Conservation (phyloP, 768 basidiomycete species). For the Russula sp. region DNA sequence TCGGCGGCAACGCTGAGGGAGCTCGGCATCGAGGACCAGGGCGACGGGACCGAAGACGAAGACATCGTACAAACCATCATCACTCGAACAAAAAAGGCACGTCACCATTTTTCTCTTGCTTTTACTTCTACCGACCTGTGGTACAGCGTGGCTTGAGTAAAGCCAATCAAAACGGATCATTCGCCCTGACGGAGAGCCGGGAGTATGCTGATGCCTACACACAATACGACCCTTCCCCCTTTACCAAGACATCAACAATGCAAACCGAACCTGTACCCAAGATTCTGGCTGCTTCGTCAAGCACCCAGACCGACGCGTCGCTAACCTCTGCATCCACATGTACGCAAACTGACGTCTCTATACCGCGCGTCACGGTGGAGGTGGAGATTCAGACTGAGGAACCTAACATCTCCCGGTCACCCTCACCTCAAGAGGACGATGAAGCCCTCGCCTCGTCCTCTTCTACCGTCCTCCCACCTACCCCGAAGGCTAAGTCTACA, state of each 20-base stretch:
- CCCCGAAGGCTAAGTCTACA: constrained; percentile 46
- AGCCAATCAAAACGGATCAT: constrained; percentile 42
- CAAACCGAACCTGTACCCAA: constrained; percentile 63
- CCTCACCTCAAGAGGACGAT: constrained; percentile 40
- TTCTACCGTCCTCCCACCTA: constrained; percentile 65
- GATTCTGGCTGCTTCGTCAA: constrained; percentile 40
- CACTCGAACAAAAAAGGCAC: constrained; percentile 71
- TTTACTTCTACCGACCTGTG: not conserved
- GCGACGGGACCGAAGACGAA: constrained; percentile 55
- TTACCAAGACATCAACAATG: constrained; percentile 39
- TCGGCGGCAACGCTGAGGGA: constrained; percentile 31
- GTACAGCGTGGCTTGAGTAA: constrained; percentile 45
- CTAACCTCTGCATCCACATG: not conserved
- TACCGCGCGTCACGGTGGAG: constrained; percentile 35
- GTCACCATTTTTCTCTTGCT: constrained; percentile 14
- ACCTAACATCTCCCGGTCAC: constrained; percentile 37
- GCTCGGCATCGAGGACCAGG: constrained; percentile 40
- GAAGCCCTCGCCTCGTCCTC: constrained; percentile 68
- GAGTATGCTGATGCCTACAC: constrained; percentile 72
- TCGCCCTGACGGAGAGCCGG: constrained; percentile 52
- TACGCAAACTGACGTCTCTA: constrained; percentile 29
- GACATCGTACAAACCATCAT: constrained; percentile 86
- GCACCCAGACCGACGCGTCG: constrained; percentile 43
- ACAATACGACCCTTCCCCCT: constrained; percentile 59
- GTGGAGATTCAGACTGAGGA: constrained; percentile 66